Conservation (phyloP, 495 filamentous ascomycete species). For the Oidiodendron maius region DNA sequence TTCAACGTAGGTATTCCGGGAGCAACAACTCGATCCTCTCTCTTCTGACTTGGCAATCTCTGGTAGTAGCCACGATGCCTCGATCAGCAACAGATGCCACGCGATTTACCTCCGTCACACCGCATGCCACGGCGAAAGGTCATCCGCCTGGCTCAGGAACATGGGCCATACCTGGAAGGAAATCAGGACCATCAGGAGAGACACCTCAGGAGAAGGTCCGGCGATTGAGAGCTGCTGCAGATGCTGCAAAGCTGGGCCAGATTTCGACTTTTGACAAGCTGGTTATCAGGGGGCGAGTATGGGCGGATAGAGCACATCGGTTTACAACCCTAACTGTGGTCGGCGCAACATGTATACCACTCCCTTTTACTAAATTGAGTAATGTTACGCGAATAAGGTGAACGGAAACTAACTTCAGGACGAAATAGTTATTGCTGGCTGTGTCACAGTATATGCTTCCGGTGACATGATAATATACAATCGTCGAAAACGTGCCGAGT, state of each 20-base stretch:
- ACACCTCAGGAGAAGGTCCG: conserved; percentile 87
- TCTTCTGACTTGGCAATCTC: background rate
- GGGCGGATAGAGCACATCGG: conserved; percentile 81
- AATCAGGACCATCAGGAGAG: conserved; percentile 40
- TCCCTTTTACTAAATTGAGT: background rate
- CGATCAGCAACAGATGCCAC: conserved; percentile 91
- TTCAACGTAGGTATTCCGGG: too few species aligned
- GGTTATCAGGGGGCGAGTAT: conserved; percentile 59
- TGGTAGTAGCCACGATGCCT: conserved; percentile 45
- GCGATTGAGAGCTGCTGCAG: conserved; percentile 75
- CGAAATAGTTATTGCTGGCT: conserved; percentile 57
- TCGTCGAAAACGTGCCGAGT: conserved; percentile 59
- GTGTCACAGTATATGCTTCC: conserved; percentile 73
- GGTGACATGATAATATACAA: conserved; percentile 87
- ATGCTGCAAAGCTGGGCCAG: conserved; percentile 59
- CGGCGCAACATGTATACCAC: conserved; percentile 64
- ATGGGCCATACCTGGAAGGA: conserved; percentile 24
- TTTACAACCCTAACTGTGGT: conserved; percentile 70
- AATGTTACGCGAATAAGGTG: background rate
- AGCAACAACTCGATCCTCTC: too few species aligned
- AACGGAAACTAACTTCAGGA: conserved; percentile 14
- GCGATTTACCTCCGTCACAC: conserved; percentile 88
- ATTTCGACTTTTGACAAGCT: conserved; percentile 61
- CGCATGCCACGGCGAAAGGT: conserved; percentile 70
- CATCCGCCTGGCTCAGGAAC: conserved; percentile 26